phyloP scores from a whole-genome alignment of 192 early-diverging fungal genomes.

The Anaeromyces robustus region DNA sequence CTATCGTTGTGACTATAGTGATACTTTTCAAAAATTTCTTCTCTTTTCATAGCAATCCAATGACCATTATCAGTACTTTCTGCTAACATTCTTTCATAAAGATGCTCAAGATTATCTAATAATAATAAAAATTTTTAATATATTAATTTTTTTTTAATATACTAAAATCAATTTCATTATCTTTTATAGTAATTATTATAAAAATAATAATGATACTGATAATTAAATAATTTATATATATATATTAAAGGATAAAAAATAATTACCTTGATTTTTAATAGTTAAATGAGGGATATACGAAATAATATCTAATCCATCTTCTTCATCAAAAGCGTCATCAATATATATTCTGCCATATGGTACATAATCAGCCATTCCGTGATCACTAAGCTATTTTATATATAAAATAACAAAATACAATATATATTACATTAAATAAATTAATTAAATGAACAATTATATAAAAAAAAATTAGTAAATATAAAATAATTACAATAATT shows the following conservation, averaged over 20 bases:
- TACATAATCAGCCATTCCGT: constrained; percentile 62
- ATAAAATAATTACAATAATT: constrained; percentile 9
- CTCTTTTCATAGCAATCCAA: constrained; percentile 26
- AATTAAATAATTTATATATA: too few species aligned
- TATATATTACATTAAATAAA: constrained; percentile 6
- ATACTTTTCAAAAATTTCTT: constrained; percentile 53
- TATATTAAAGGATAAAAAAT: not conserved
- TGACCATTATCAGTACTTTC: constrained; percentile 15
- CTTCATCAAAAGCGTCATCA: constrained; percentile 51
- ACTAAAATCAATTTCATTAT: constrained; percentile 4
- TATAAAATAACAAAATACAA: too few species aligned
- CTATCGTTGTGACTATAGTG: constrained; percentile 53
- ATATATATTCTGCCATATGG: constrained; percentile 44
- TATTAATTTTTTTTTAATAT: constrained; percentile 30
- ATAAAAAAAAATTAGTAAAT: not conserved
- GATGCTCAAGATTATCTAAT: constrained; percentile 14
- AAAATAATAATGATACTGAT: too few species aligned
- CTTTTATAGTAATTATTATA: too few species aligned
- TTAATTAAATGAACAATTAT: constrained; percentile 34
- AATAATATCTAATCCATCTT: constrained; percentile 11
- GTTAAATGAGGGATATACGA: constrained; percentile 35
- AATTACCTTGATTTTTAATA: constrained; percentile 18
- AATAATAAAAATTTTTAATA: constrained; percentile 1
- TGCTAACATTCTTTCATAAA: constrained; percentile 32
- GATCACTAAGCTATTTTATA: constrained; percentile 50